Evolutionary conservation across 2,329 filamentous ascomycete genomes (phyloP).

Genomic region (Hymenoscyphus albidus): DNA sequence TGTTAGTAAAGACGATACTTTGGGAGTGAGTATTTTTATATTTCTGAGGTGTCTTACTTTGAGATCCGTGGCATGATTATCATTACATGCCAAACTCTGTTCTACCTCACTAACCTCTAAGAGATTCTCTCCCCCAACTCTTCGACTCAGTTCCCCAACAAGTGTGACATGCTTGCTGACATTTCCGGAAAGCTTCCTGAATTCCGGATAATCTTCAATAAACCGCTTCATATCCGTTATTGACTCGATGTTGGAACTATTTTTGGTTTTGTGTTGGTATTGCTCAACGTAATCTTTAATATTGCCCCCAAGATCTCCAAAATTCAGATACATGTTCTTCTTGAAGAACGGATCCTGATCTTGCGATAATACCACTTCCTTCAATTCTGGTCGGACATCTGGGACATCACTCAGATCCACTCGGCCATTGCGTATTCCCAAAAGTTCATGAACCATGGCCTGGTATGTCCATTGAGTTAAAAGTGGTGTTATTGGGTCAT

Average conservation of each 20-base stretch:
- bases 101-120: conserved; percentile 97
- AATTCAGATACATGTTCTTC: conserved; percentile 99
- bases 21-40: too few species aligned
- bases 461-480: conserved; percentile 99
- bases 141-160: conserved; percentile 86
- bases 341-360: conserved; percentile 98
- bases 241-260: conserved; percentile 90
- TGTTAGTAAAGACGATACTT: conserved; percentile 27
- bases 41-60: conserved; percentile 54
- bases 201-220: conserved; percentile 97
- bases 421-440: conserved; percentile 92
- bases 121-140: conserved; percentile 79
- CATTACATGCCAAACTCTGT: conserved; percentile 94
- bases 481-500: conserved; percentile 90
- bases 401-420: conserved; percentile 83
- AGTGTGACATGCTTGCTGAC: conserved; percentile 98
- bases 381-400: conserved; percentile 80
- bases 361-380: conserved; percentile 90
- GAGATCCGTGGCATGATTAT: conserved; percentile 88
- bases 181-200: conserved; percentile 93
- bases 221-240: conserved; percentile 99
- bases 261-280: conserved; percentile 97
- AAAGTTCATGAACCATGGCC: conserved; percentile 97
- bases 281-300: conserved; percentile 99
- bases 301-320: conserved; percentile 89